These are phyloP conservation scores for Toxicodendron radicans DNA, from an alignment of 345 rosid genomes.

Conservation along the genomic window DNA sequence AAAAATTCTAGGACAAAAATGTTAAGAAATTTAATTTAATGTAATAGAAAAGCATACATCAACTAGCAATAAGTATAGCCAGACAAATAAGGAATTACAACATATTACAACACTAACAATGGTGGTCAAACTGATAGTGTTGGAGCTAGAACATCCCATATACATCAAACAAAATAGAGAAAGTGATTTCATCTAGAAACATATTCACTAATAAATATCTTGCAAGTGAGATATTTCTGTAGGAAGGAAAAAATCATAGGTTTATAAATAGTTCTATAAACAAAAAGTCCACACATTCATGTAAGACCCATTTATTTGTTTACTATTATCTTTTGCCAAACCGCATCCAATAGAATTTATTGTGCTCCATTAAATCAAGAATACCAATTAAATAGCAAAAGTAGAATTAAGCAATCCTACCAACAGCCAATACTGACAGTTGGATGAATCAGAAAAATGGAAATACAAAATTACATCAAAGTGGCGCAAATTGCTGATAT, in stretches of 20 bases:
- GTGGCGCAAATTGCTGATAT: background rate
- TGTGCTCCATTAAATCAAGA: background rate
- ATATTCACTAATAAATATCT: background rate
- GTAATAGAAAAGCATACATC: background rate
- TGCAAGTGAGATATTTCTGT: background rate
- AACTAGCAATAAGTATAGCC: background rate
- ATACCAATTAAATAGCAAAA: background rate
- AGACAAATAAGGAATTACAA: background rate
- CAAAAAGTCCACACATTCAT: too few relatives aligned
- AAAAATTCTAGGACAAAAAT: background rate
- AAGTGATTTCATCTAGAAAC: background rate
- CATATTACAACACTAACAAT: background rate
- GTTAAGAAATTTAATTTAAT: background rate
- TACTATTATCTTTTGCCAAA: background rate
- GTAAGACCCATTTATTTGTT: background rate
- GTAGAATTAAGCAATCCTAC: background rate
- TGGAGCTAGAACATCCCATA: background rate
- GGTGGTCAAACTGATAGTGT: background rate
- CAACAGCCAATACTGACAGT: background rate
- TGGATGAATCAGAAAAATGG: background rate
- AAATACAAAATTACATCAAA: background rate
- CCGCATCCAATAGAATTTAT: too few relatives aligned
- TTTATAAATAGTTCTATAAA: too few relatives aligned
- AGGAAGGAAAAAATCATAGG: too few relatives aligned
- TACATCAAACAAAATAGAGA: background rate